phyloP scores from a whole-genome alignment of 176 grass and related monocot genomes.

The Otatea glauca region DNA sequence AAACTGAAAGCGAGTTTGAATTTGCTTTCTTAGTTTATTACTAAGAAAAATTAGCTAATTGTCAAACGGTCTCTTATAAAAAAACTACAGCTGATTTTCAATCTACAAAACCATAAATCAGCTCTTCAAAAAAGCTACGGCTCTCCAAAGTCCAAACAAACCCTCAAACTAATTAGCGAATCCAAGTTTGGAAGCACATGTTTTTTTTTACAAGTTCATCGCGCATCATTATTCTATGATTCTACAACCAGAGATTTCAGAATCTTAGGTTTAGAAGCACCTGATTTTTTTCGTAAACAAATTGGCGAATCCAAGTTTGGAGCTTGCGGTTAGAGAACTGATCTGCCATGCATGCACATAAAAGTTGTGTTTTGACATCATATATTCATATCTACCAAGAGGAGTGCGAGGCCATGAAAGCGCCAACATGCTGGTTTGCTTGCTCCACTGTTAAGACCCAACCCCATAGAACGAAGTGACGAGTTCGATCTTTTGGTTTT shows the following conservation, averaged over 20 bases:
- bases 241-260: constrained; percentile 7
- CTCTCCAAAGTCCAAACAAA: too few relatives aligned
- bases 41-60: too few relatives aligned
- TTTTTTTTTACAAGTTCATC: neutral
- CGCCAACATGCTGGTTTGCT: constrained; percentile 35
- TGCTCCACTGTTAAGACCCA: neutral
- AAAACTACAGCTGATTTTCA: too few relatives aligned
- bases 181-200: too few relatives aligned
- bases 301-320: neutral
- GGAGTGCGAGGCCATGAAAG: constrained; percentile 11
- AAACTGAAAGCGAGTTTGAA: too few relatives aligned
- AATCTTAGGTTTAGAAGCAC: constrained; percentile 39
- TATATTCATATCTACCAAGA: neutral
- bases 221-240: neutral
- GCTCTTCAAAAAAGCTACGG: too few relatives aligned
- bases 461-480: constrained; percentile 28
- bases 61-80: too few relatives aligned
- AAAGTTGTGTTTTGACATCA: neutral
- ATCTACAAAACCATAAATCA: too few relatives aligned
- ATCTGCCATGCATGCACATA: neutral
- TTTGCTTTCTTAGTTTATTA: too few relatives aligned
- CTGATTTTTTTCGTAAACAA: constrained; percentile 13
- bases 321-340: neutral
- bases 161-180: too few relatives aligned
- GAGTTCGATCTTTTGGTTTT: constrained; percentile 46